A percentile compares a stretch with the other conserved stretches of the same genome.
These are phyloP conservation scores for Cucumis hystrix DNA, from an alignment of 306 rosid genomes.

Conservation along the genomic window DNA sequence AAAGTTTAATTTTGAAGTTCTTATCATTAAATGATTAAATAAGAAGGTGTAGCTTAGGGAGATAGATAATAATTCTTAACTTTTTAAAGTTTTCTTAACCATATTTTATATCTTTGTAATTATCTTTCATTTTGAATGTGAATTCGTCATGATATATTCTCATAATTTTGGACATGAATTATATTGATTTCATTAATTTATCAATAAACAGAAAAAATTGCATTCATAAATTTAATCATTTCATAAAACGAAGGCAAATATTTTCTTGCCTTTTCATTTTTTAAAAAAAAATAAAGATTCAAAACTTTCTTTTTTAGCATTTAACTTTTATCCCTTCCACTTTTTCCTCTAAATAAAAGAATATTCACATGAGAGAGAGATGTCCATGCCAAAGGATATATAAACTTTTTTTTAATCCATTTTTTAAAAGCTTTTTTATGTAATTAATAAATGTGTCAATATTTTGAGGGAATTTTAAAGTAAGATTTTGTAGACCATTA, in stretches of 20 bases:
- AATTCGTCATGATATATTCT: too few species aligned
- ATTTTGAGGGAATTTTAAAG: not conserved
- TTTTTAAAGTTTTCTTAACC: too few species aligned
- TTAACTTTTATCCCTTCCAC: not conserved
- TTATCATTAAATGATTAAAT: too few species aligned
- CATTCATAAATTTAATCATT: not conserved
- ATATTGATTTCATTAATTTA: not conserved
- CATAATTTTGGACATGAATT: too few species aligned
- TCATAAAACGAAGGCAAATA: not conserved
- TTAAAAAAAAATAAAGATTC: not conserved
- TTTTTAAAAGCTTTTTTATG: not conserved
- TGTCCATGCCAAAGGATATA: not conserved
- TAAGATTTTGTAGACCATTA: not conserved
- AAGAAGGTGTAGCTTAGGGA: too few species aligned
- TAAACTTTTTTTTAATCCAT: not conserved
- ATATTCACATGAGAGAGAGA: not conserved
- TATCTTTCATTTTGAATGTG: too few species aligned
- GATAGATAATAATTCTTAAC: too few species aligned
- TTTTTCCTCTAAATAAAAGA: not conserved
- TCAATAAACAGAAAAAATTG: not conserved
- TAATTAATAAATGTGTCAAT: not conserved
- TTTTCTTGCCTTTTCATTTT: not conserved
- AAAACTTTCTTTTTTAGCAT: not conserved
- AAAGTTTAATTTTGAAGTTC: too few species aligned
- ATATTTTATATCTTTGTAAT: too few species aligned